Conservation (phyloP, 2,329 filamentous ascomycete species). For the Polychaeton citri region DNA sequence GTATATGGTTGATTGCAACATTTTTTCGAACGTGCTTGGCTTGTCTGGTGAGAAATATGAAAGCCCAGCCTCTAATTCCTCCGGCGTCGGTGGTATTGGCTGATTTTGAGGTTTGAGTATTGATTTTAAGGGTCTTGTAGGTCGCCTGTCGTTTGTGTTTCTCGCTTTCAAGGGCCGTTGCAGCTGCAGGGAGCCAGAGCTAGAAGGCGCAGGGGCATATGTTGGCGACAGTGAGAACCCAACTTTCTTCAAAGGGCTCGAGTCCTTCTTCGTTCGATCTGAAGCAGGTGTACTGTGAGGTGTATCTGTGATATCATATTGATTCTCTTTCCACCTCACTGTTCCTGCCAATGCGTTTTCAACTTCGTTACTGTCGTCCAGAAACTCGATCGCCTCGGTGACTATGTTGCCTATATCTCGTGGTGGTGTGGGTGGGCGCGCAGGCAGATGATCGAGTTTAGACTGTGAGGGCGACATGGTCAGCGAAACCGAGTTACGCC, state of each 20-base stretch:
- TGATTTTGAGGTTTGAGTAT: constrained; percentile 63
- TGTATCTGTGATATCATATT: neutral
- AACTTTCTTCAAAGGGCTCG: constrained; percentile 40
- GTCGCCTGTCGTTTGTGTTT: constrained; percentile 34
- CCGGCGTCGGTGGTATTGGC: constrained; percentile 21
- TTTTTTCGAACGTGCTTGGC: constrained; percentile 53
- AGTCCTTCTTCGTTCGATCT: constrained; percentile 2
- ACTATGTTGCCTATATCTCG: constrained; percentile 28
- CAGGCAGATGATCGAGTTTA: constrained; percentile 33
- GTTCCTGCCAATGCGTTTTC: neutral
- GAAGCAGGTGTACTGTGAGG: neutral
- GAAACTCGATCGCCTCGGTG: constrained; percentile 29
- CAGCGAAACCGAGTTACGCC: neutral
- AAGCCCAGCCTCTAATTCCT: constrained; percentile 27
- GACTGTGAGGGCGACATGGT: constrained; percentile 5
- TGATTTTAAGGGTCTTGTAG: constrained; percentile 48
- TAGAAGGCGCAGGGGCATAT: constrained; percentile 17
- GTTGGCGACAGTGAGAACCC: constrained; percentile 47
- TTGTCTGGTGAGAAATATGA: constrained; percentile 31
- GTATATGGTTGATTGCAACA: constrained; percentile 74
- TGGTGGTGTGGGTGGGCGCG: constrained; percentile 44
- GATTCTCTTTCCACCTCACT: neutral
- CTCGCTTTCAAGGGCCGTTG: neutral
- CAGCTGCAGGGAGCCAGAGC: neutral
- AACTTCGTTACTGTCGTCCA: constrained; percentile 22